These are phyloP conservation scores for Blastobotrys parvus DNA, from an alignment of 805 yeast species.

Conservation along the genomic window DNA sequence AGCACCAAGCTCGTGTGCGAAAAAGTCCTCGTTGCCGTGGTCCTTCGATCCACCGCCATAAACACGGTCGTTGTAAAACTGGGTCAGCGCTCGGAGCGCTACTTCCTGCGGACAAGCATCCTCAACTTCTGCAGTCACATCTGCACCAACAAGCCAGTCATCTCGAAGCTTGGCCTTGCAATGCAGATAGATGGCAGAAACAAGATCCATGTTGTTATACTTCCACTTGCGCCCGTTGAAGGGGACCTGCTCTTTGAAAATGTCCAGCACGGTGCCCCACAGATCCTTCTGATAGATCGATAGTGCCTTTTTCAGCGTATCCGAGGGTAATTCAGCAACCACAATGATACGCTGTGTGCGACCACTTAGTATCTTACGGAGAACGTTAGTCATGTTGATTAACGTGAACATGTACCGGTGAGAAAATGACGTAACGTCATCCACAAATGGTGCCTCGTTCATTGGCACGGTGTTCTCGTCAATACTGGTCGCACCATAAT, in stretches of 20 bases:
- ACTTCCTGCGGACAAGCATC: slow-evolving; percentile 80
- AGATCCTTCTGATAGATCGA: slow-evolving; percentile 53
- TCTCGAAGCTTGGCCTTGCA: slow-evolving; percentile 66
- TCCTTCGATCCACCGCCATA: slow-evolving; percentile 47
- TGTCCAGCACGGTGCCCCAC: slow-evolving; percentile 61
- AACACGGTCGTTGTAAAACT: slow-evolving; percentile 56
- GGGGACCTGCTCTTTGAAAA: slow-evolving; percentile 73
- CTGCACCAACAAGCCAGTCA: slow-evolving; percentile 81
- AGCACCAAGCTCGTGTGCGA: slow-evolving; percentile 27
- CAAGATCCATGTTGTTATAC: slow-evolving; percentile 83
- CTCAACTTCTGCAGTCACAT: slow-evolving; percentile 62
- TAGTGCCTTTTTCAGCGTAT: slow-evolving; percentile 47
- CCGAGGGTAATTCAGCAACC: slow-evolving; percentile 53
- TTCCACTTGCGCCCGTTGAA: slow-evolving; percentile 94
- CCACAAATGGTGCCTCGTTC: background rate
- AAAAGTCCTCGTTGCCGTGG: slow-evolving; percentile 33
- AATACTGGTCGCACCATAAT: slow-evolving; percentile 2
- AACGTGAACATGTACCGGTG: slow-evolving; percentile 24
- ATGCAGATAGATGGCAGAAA: slow-evolving; percentile 76
- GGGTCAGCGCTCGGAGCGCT: slow-evolving; percentile 69
- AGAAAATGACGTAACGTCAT: slow-evolving; percentile 8
- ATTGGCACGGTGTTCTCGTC: background rate
- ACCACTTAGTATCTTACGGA: slow-evolving; percentile 51
- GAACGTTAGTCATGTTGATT: slow-evolving; percentile 43
- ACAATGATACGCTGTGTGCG: slow-evolving; percentile 69